Percentiles rank a stretch among this genome's conserved stretches.
Conservation (phyloP, 2,329 filamentous ascomycete genomes). For the Didymella arachidicola region DNA sequence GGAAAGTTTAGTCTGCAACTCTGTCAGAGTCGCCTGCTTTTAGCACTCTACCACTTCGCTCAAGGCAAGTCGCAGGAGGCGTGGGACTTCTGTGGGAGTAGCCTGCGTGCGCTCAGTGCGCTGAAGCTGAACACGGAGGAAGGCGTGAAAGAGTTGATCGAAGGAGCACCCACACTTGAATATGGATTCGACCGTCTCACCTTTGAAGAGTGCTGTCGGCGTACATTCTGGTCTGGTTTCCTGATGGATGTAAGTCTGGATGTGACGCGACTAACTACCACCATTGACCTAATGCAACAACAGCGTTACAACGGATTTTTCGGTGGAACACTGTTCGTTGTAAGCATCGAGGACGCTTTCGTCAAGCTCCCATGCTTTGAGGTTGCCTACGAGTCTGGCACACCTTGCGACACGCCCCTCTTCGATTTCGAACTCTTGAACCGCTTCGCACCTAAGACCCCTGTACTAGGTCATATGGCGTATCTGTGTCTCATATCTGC, state of each 20-base stretch:
- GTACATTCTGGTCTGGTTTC: conserved; percentile 77
- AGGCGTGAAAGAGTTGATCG: conserved; percentile 51
- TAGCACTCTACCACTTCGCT: conserved; percentile 72
- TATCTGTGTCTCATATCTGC: conserved; percentile 69
- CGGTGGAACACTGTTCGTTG: conserved; percentile 59
- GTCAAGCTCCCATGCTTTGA: conserved; percentile 70
- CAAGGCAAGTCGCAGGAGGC: conserved; percentile 66
- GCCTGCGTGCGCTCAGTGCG: conserved; percentile 66
- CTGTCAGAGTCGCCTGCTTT: conserved; percentile 71
- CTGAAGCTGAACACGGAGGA: conserved; percentile 71
- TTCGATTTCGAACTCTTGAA: conserved; percentile 64
- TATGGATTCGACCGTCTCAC: conserved; percentile 66
- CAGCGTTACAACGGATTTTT: conserved; percentile 68
- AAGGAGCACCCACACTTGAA: conserved; percentile 60
- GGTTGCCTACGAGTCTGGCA: conserved; percentile 67
- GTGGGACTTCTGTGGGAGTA: conserved; percentile 70
- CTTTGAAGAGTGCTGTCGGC: conserved; percentile 70
- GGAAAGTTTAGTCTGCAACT: conserved; percentile 67
- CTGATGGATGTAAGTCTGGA: conserved; percentile 67
- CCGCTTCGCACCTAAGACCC: conserved; percentile 40
- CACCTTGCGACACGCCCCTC: conserved; percentile 64
- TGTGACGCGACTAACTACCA: conserved; percentile 40
- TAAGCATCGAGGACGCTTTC: conserved; percentile 71
- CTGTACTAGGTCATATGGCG: conserved; percentile 61
- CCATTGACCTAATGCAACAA: conserved; percentile 40